Percentiles rank a stretch among this genome's conserved stretches.
phyloP scores from a whole-genome alignment of 495 filamentous ascomycete genomes.

The Penicillium silybi region DNA sequence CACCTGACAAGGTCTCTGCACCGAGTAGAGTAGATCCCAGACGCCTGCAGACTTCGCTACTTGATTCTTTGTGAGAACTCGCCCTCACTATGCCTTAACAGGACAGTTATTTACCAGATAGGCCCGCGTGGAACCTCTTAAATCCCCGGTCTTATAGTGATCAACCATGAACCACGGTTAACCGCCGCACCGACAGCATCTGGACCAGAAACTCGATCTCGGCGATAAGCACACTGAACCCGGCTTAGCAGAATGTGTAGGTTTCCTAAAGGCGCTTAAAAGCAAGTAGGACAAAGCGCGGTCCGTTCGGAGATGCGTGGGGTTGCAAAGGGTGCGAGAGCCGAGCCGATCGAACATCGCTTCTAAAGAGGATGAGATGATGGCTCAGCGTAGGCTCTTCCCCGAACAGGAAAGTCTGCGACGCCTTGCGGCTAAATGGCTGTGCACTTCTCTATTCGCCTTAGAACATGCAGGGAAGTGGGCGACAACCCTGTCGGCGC shows the following conservation, averaged over 20 bases:
- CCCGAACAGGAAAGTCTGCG: neutral
- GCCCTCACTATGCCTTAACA: neutral
- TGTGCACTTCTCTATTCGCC: neutral
- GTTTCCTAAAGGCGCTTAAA: neutral
- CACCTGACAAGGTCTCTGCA: neutral
- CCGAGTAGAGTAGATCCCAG: neutral
- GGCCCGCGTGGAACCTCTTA: no score
- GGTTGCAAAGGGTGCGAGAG: neutral
- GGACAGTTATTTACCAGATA: neutral
- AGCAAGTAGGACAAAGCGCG: neutral
- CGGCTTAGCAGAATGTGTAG: neutral
- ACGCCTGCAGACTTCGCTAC: neutral
- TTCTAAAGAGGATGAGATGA: neutral
- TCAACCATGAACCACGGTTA: neutral
- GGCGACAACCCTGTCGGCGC: slow-evolving; percentile 14
- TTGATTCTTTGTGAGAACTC: neutral
- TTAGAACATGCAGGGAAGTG: neutral
- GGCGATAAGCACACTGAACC: neutral
- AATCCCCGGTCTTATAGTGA: neutral
- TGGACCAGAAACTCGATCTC: neutral
- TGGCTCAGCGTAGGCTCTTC: neutral
- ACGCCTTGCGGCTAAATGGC: slow-evolving; percentile 5
- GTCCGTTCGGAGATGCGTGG: slow-evolving; percentile 1
- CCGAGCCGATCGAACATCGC: neutral
- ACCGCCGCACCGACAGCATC: neutral